These are phyloP conservation scores for Barnettozyma californica DNA, from an alignment of 805 yeast genomes.

Conservation along the genomic window DNA sequence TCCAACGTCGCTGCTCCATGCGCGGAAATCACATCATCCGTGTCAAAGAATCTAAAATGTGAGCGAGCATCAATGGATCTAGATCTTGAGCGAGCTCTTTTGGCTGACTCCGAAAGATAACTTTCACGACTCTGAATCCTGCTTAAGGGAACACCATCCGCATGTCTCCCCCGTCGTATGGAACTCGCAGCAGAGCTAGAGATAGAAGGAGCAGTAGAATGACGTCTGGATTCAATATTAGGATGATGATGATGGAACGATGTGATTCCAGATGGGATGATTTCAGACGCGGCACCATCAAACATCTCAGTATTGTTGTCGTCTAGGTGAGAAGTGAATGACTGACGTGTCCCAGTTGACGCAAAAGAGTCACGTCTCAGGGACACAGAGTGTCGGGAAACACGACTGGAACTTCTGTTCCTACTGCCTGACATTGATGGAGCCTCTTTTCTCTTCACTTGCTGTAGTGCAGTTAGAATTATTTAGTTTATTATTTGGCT, in stretches of 20 bases:
- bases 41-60: constrained; percentile 75
- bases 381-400: constrained; percentile 23
- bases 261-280: constrained; percentile 72
- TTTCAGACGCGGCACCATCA: constrained; percentile 73
- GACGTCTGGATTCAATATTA: constrained; percentile 24
- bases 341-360: constrained; percentile 17
- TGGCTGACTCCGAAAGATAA: constrained; percentile 5
- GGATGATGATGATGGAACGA: constrained; percentile 71
- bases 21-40: constrained; percentile 79
- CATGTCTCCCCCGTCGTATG: constrained; percentile 24
- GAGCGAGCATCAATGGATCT: constrained; percentile 27
- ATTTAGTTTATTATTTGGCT: neutral
- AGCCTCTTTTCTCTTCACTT: neutral
- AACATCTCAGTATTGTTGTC: constrained; percentile 67
- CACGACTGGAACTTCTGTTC: constrained; percentile 12
- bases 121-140: constrained; percentile 21
- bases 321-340: constrained; percentile 30
- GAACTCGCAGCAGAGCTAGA: constrained; percentile 25
- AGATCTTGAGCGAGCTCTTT: constrained; percentile 31
- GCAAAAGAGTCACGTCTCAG: constrained; percentile 29
- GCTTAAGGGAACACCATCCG: constrained; percentile 16
- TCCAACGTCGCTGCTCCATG: constrained; percentile 82
- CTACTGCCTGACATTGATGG: constrained; percentile 6
- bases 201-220: constrained; percentile 12
- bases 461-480: neutral